Evolutionary conservation across 1,139 yeast species (phyloP).

Genomic region (Candida sojae): DNA sequence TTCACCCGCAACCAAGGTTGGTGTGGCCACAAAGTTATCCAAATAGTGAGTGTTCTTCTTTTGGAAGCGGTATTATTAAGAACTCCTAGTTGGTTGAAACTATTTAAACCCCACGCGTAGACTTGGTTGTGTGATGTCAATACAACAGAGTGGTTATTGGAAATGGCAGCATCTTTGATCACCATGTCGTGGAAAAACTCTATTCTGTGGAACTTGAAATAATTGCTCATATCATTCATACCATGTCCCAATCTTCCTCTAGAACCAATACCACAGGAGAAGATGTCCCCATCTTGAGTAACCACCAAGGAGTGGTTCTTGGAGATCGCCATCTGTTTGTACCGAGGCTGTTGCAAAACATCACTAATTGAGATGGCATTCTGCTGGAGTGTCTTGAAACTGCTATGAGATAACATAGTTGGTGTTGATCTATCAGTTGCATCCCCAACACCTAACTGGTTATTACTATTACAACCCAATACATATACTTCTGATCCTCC

Average conservation of each 20-base stretch:
- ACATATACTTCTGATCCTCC: conserved; percentile 66
- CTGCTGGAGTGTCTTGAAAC: conserved; percentile 16
- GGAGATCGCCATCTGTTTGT: conserved; percentile 51
- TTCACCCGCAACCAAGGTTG: conserved; percentile 54
- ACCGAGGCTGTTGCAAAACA: conserved; percentile 38
- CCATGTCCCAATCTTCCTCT: conserved; percentile 72
- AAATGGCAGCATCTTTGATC: conserved; percentile 50
- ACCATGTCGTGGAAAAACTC: conserved; percentile 20
- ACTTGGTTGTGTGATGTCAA: conserved; percentile 54
- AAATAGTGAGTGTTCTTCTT: conserved; percentile 22
- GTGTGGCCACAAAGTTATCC: conserved; percentile 45
- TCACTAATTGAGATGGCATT: conserved; percentile 13
- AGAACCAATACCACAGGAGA: conserved; percentile 67
- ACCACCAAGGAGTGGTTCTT: conserved; percentile 67
- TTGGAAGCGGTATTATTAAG: conserved; percentile 27
- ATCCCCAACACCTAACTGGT: conserved; percentile 70
- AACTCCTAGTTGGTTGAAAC: conserved; percentile 66
- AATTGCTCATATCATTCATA: conserved; percentile 34
- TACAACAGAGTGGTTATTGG: conserved; percentile 67
- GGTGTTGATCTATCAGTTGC: conserved; percentile 55
- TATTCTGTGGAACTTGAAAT: conserved; percentile 39
- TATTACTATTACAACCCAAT: conserved; percentile 67
- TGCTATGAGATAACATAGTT: conserved; percentile 25
- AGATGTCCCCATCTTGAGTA: conserved; percentile 56
- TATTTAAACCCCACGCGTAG: conserved; percentile 80